Base-by-base conservation (phyloP, 345 rosid species). In the Psidium guajava region DNA sequence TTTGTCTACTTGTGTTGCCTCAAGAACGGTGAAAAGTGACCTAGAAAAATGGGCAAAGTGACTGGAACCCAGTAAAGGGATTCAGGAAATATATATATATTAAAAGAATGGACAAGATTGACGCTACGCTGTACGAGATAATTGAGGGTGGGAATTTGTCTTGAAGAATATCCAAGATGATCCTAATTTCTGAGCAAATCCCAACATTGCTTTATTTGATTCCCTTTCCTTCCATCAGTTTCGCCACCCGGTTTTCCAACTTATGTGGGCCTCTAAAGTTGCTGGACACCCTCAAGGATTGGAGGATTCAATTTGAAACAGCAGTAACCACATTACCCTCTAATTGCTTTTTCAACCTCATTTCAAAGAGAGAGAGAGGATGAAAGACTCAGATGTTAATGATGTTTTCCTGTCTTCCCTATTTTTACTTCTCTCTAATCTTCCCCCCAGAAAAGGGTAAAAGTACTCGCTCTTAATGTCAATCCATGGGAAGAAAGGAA, bases 201-300 rank as follows among this genome's bases (percentile, higher is more conserved):
- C 83, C 40, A 27, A 1, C 85, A 53, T 85, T 81, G 73, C 91
- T 88, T 89, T 91, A 49, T 55, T 85, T 87, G 92, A 88, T 87
- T 88, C 91, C 88, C 24, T 24, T 81, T 44, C 85, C 83, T 86
- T 86, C 86, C 87, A 54, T 88, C 85, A 83, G 73, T 86, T 82
- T 87, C 89, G 83, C 86, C 86, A 28, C 61, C 88, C 83, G 86
- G 80, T 50, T 73, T 69, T 36, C 50, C 50, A 14, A 8, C 89
- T 87, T 87, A 85, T 84, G 90, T 88, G 92, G 91, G 88, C 84
- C 90, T 47, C 73, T 47, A 69, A 69, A 18, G 80, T 69, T 69
- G 80, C 47, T 5, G 0, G 80, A 36, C 80, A 2, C 6, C 47
- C 1, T 0, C 80, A 69, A 18, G 25, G 25, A 69, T 69, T 4